These are phyloP conservation scores for Acanthamoeba healyi DNA, from an alignment of 208 protist species.

Conservation along the genomic window DNA sequence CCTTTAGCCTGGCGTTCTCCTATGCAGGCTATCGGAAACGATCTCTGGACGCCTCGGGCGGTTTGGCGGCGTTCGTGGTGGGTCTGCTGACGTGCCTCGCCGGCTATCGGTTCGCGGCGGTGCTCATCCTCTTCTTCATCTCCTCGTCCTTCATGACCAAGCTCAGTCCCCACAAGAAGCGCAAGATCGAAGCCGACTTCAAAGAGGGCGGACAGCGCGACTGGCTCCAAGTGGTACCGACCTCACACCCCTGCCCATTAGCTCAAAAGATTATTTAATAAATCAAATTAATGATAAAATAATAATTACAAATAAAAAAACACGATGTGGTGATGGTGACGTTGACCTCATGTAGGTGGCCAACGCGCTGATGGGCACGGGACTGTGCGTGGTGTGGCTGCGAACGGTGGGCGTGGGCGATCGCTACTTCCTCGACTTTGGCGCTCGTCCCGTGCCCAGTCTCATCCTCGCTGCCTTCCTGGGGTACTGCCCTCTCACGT, in stretches of 20 bases:
- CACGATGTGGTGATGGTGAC: neutral
- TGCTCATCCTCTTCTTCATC: slow-evolving; percentile 80
- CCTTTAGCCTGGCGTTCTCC: neutral
- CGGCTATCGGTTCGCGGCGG: slow-evolving; percentile 38
- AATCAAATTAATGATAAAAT: too few species aligned
- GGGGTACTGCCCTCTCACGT: slow-evolving; percentile 48
- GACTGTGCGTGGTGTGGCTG: slow-evolving; percentile 55
- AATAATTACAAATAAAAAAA: too few species aligned
- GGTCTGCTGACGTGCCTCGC: slow-evolving; percentile 71
- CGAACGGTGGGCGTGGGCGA: slow-evolving; percentile 1
- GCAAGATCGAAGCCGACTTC: slow-evolving; percentile 80
- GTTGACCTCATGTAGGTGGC: slow-evolving; percentile 74
- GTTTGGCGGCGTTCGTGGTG: slow-evolving; percentile 45
- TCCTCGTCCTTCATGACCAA: slow-evolving; percentile 82
- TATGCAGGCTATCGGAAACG: slow-evolving; percentile 43
- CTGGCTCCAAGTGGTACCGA: slow-evolving; percentile 80
- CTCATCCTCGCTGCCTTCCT: slow-evolving; percentile 73
- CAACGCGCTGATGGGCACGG: slow-evolving; percentile 73
- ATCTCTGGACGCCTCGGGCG: slow-evolving; percentile 23
- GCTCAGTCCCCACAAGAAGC: slow-evolving; percentile 78
- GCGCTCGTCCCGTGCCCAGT: slow-evolving; percentile 37
- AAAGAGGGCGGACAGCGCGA: slow-evolving; percentile 81
- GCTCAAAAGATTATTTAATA: too few species aligned
- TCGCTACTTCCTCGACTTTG: slow-evolving; percentile 74
- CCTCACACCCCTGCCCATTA: too few species aligned